Evolutionary conservation across 352 stramenopile species (phyloP).

Genomic region (Phytopythium kandeliae): DNA sequence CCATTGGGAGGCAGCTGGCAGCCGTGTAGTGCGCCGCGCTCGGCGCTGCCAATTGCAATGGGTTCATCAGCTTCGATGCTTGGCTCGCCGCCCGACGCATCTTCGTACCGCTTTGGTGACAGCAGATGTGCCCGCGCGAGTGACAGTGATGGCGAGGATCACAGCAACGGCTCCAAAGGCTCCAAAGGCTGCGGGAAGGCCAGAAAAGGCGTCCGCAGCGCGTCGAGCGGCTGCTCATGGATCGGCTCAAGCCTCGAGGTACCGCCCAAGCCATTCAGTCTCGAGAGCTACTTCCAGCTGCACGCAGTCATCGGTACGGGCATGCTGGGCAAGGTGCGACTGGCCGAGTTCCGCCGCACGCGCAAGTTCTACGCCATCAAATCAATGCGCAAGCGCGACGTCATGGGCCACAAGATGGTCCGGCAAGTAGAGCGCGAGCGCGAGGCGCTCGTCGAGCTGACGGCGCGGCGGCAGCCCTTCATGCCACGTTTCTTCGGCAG

Average conservation of each 20-base stretch:
- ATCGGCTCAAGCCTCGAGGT: slow-evolving; percentile 47
- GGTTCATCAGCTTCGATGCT: slow-evolving; percentile 6
- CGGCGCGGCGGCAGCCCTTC: slow-evolving; percentile 38
- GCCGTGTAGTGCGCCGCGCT: too few relatives aligned
- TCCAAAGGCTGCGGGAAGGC: not conserved
- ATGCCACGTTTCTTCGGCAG: slow-evolving; percentile 54
- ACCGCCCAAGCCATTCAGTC: slow-evolving; percentile 43
- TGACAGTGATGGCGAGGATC: slow-evolving; percentile 4
- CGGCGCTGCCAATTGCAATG: not conserved
- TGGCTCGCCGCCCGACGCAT: not conserved
- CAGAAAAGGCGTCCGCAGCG: not conserved
- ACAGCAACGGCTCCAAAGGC: not conserved
- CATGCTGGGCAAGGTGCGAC: slow-evolving; percentile 63
- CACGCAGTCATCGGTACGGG: slow-evolving; percentile 57
- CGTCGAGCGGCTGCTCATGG: slow-evolving; percentile 18
- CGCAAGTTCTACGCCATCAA: slow-evolving; percentile 68
- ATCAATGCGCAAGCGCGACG: slow-evolving; percentile 62
- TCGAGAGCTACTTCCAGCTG: slow-evolving; percentile 55
- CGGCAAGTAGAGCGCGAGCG: slow-evolving; percentile 50
- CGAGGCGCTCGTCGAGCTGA: slow-evolving; percentile 35
- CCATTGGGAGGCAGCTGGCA: too few relatives aligned
- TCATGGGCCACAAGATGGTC: slow-evolving; percentile 52
- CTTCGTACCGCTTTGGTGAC: slow-evolving; percentile 16
- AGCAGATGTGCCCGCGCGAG: not conserved
- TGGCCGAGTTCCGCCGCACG: slow-evolving; percentile 54